A percentile compares a stretch with the other conserved stretches of the same genome.
phyloP scores from a whole-genome alignment of 2,329 filamentous ascomycete species.

The Hymenotorrendiella dingleyae region DNA sequence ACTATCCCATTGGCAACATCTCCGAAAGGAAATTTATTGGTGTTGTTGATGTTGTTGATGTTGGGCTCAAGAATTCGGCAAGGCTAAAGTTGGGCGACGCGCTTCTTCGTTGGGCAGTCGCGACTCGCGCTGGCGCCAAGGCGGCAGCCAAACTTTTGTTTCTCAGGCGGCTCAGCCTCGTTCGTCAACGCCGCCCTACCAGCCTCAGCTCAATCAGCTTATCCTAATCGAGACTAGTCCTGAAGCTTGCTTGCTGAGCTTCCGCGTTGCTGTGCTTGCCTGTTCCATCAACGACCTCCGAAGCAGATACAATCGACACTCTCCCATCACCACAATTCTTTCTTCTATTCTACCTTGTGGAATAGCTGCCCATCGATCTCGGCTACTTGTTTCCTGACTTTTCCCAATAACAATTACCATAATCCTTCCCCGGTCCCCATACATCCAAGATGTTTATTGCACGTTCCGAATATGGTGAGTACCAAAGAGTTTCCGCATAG shows the following conservation, averaged over 20 bases:
- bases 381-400: too few relatives aligned
- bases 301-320: conserved; percentile 1
- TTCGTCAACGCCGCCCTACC: too few relatives aligned
- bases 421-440: conserved; percentile 28
- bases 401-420: neutral
- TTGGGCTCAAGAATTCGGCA: too few relatives aligned
- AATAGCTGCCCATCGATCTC: neutral
- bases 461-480: conserved; percentile 97
- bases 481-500: conserved; percentile 11
- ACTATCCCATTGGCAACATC: too few relatives aligned
- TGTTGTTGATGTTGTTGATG: too few relatives aligned
- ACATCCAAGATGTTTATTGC: conserved; percentile 90
- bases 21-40: too few relatives aligned
- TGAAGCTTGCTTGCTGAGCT: conserved; percentile 7
- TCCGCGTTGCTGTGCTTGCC: conserved; percentile 14
- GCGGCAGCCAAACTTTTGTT: neutral
- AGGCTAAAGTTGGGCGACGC: conserved; percentile 4
- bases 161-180: neutral
- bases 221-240: conserved; percentile 1
- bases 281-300: conserved; percentile 10
- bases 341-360: neutral
- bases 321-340: neutral
- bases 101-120: conserved; percentile 5
- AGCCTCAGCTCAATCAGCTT: neutral
- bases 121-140: conserved; percentile 3